Conservation (phyloP, 202 grass and related monocot species). For the Dendrocalamus latiflorus region DNA sequence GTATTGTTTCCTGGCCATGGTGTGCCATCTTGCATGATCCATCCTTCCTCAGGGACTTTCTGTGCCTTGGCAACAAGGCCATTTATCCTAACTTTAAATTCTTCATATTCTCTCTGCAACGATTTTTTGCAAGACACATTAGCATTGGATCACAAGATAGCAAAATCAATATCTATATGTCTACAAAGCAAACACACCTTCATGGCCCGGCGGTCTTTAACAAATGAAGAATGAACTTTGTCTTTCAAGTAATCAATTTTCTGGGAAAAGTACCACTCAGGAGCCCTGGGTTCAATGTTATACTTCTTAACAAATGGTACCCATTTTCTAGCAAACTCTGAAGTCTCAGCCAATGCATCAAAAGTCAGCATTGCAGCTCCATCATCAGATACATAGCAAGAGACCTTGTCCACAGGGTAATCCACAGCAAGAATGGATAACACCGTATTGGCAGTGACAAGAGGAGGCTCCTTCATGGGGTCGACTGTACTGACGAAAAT, state of each 20-base stretch:
- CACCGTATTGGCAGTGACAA: constrained; percentile 97
- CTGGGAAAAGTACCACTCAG: constrained; percentile 87
- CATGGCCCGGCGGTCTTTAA: constrained; percentile 98
- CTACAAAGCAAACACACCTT: constrained; percentile 61
- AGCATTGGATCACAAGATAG: background rate
- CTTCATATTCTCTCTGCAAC: constrained; percentile 87
- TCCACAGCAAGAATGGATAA: constrained; percentile 97
- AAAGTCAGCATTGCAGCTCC: constrained; percentile 95
- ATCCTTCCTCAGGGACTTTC: constrained; percentile 82
- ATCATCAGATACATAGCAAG: constrained; percentile 97
- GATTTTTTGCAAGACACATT: background rate
- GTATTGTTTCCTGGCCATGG: constrained; percentile 97
- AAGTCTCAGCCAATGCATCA: constrained; percentile 87
- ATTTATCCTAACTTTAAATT: constrained; percentile 85
- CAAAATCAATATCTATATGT: constrained; percentile 4
- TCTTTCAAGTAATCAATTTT: constrained; percentile 99
- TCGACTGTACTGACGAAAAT: constrained; percentile 99
- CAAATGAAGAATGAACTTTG: constrained; percentile 95
- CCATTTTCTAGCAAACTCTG: constrained; percentile 99
- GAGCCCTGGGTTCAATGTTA: constrained; percentile 91
- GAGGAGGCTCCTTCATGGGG: constrained; percentile 93
- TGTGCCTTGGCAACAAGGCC: constrained; percentile 82
- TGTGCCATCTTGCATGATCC: constrained; percentile 97
- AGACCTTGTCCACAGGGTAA: constrained; percentile 94
- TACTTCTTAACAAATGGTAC: constrained; percentile 97